A percentile compares a stretch with the other conserved stretches of the same genome.
Conservation (phyloP, 257 asterid genomes). For the Buddleja alternifolia region DNA sequence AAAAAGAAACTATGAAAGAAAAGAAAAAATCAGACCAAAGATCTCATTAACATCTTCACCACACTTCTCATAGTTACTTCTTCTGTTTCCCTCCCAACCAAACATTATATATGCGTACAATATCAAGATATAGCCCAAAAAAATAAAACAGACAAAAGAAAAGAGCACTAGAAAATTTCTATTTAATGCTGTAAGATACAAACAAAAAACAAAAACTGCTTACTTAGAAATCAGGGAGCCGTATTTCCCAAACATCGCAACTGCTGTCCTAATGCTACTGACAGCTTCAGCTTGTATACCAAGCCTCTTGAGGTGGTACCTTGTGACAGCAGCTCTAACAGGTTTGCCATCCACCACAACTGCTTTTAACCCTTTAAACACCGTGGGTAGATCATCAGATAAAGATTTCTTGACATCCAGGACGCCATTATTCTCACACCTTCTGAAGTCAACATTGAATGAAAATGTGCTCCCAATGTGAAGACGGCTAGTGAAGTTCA, state of each 20-base stretch:
- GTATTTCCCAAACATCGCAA: constrained; percentile 43
- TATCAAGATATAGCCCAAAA: background rate
- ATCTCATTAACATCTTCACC: background rate
- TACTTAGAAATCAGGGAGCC: constrained; percentile 53
- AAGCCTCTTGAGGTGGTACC: constrained; percentile 81
- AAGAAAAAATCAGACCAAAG: background rate
- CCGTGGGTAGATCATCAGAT: constrained; percentile 55
- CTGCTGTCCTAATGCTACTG: constrained; percentile 51
- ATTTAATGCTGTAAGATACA: background rate
- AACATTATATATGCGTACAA: background rate
- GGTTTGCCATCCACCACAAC: constrained; percentile 75
- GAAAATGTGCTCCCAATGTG: constrained; percentile 89
- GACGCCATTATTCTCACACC: constrained; percentile 44
- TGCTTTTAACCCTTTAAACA: constrained; percentile 70
- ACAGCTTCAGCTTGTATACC: constrained; percentile 68
- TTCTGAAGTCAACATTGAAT: constrained; percentile 60
- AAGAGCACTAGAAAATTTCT: background rate
- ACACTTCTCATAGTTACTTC: background rate
- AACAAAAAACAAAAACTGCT: constrained; percentile 29
- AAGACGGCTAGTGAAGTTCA: constrained; percentile 76
- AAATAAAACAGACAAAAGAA: background rate
- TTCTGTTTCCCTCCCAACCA: background rate
- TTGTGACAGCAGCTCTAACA: constrained; percentile 80
- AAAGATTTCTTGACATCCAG: constrained; percentile 47
- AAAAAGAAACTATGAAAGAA: no score